phyloP scores from a whole-genome alignment of 129 eudicot genomes.

The Escallonia herrerae region DNA sequence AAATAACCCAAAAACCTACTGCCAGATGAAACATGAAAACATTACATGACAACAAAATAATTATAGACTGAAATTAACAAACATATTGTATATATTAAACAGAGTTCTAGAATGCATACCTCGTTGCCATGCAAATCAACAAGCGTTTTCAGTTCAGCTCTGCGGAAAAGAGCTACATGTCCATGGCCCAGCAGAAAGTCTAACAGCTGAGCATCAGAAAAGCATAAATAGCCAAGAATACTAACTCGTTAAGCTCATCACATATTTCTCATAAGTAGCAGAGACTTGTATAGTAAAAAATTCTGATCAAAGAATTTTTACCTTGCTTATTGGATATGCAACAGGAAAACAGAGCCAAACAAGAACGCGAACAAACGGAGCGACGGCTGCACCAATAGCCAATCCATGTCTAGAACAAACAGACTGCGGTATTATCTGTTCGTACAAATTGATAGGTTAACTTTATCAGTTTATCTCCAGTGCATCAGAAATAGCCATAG shows the following conservation, averaged over 20 bases:
- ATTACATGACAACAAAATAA: too few relatives aligned
- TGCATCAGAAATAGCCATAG: too few relatives aligned
- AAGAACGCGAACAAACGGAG: slow-evolving; percentile 82
- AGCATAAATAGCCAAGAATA: slow-evolving; percentile 8
- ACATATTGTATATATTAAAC: neutral
- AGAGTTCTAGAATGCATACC: slow-evolving; percentile 30
- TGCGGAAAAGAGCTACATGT: slow-evolving; percentile 75
- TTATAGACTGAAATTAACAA: too few relatives aligned
- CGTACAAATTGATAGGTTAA: slow-evolving; percentile 2
- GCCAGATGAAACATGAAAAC: too few relatives aligned
- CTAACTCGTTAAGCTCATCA: neutral
- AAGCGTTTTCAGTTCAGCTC: slow-evolving; percentile 92
- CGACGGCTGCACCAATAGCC: slow-evolving; percentile 79
- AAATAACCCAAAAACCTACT: too few relatives aligned
- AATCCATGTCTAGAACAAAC: slow-evolving; percentile 87
- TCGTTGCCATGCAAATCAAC: slow-evolving; percentile 88
- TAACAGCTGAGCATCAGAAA: slow-evolving; percentile 37
- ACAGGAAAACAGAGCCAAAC: slow-evolving; percentile 86
- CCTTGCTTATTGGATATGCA: slow-evolving; percentile 98
- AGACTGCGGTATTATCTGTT: slow-evolving; percentile 89
- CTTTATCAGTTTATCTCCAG: neutral
- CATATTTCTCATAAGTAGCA: neutral
- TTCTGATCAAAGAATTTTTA: slow-evolving; percentile 6
- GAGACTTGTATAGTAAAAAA: neutral
- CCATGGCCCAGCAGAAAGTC: slow-evolving; percentile 71